Base-by-base conservation (phyloP, 2,329 filamentous ascomycete species). In the Pyricularia sp. region DNA sequence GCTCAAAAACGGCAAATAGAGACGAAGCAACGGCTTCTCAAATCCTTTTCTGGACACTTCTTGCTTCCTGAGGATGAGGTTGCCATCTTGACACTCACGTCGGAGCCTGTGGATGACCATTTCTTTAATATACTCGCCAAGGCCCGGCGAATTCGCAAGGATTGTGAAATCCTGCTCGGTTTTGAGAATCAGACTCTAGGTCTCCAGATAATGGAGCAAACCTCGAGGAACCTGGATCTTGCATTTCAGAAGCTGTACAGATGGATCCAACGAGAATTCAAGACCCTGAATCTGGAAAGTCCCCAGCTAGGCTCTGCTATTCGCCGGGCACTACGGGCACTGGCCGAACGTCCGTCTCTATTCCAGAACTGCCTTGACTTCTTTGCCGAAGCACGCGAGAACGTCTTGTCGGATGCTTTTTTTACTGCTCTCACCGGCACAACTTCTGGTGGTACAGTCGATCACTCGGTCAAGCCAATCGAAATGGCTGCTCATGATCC, bases 241-340 rank as follows among this genome's bases (percentile, higher is more conserved):
- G 93, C 91, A 5, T 99, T 94, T 70, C 93, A 99, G 73, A 99
- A 97, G 73, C 82, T 99, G 2, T 97, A 96, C 76, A 87, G 91
- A 70, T 99, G 93, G 93, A 87, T 96, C 24, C 93, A 97, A 73
- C 87, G 89, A 66, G 92, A 97, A 71, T 96, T 99, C 77, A 96
- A 93, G 74, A 88, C 88, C 0, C 78, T 97, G 63, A 96, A 97
- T 73, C 82, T 97, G 9, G 94, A 99, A 72, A 96, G 96, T 69
- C 93, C 93, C 0, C 93, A 96, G 71, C 93, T 97, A 73, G 93
- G 89, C 72, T 84, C 88, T 24, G 88, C 90, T 0, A 93, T 99
- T 67, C 85, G 93, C 63, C 85, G 88, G 65, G 92, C 92, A 26
- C 81, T 99, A 53, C 85, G 92, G 62, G 90, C 96, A 12, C 81